Evolutionary conservation across 177 flowering plant genomes (phyloP).

Genomic region (Vitis hybrid): DNA sequence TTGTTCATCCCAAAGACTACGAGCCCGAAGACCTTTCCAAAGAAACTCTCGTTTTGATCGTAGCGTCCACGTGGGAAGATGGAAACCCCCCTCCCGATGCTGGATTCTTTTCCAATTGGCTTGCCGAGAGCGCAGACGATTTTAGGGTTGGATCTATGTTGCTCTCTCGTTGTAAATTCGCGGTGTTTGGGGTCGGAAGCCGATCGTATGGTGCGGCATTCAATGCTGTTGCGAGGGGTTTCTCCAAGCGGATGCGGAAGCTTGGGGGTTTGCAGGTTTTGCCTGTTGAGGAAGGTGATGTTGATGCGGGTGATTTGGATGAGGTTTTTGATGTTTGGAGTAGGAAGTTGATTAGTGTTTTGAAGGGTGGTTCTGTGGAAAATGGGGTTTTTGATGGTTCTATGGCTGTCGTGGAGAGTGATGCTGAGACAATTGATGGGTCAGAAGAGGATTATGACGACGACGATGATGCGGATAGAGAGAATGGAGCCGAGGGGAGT

Average conservation of each 20-base stretch:
- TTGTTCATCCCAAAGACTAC: conserved; percentile 65
- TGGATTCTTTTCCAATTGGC: conserved; percentile 70
- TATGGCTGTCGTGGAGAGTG: conserved; percentile 31
- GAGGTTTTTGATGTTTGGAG: conserved; percentile 75
- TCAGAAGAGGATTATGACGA: conserved; percentile 25
- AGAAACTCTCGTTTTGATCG: conserved; percentile 60
- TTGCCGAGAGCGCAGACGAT: conserved; percentile 78
- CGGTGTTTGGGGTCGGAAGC: conserved; percentile 94
- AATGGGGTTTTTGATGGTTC: conserved; percentile 27
- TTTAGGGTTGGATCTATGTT: conserved; percentile 78
- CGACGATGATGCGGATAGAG: conserved; percentile 36
- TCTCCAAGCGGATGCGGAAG: conserved; percentile 51
- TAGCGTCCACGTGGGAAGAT: conserved; percentile 95
- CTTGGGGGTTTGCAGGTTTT: conserved; percentile 78
- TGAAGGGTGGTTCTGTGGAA: conserved; percentile 45
- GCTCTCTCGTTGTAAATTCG: conserved; percentile 62
- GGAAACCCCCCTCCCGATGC: conserved; percentile 65
- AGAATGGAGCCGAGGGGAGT: conserved; percentile 35
- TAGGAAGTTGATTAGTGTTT: conserved; percentile 37
- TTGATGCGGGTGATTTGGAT: conserved; percentile 73
- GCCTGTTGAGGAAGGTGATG: conserved; percentile 74
- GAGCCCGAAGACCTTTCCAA: conserved; percentile 93
- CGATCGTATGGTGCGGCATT: conserved; percentile 61
- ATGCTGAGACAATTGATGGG: conserved; percentile 33
- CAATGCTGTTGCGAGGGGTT: conserved; percentile 67